A percentile compares a stretch with the other conserved stretches of the same genome.
These are phyloP conservation scores for Nothomitra cinnamomea DNA, from an alignment of 2,329 filamentous ascomycete species.

Conservation along the genomic window DNA sequence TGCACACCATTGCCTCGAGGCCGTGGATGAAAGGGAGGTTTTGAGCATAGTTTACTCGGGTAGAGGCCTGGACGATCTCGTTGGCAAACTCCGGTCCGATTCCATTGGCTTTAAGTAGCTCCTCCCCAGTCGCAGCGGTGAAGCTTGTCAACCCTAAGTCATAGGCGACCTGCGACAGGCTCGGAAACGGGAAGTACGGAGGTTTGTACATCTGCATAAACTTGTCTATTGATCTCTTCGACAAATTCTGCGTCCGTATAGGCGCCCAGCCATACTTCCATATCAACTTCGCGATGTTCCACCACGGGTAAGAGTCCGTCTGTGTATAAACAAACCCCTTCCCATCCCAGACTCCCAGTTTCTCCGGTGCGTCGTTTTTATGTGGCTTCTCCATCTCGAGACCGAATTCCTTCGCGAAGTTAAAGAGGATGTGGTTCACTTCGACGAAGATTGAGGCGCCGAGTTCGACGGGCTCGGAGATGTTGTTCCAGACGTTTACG, in stretches of 20 bases:
- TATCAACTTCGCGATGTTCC: constrained; percentile 60
- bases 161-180: constrained; percentile 49
- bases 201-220: constrained; percentile 69
- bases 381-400: constrained; percentile 40
- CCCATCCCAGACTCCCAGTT: constrained; percentile 76
- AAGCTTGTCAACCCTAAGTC: constrained; percentile 49
- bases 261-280: constrained; percentile 78
- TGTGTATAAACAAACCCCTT: constrained; percentile 52
- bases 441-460: constrained; percentile 86
- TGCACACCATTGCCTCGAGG: constrained; percentile 77
- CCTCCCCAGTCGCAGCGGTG: constrained; percentile 54
- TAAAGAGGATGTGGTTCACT: constrained; percentile 65
- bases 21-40: constrained; percentile 79
- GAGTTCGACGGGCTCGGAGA: constrained; percentile 56
- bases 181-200: constrained; percentile 71
- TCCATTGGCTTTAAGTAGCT: constrained; percentile 51
- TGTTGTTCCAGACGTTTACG: constrained; percentile 56
- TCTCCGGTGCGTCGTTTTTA: constrained; percentile 25
- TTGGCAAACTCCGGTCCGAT: constrained; percentile 51
- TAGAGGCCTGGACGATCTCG: constrained; percentile 79
- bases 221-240: constrained; percentile 50
- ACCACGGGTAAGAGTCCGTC: constrained; percentile 49
- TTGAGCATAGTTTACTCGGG: constrained; percentile 86
- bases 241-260: constrained; percentile 52
- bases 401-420: constrained; percentile 54